Percentiles rank a stretch among this genome's conserved stretches.
These are phyloP conservation scores for Theileria luwenshuni DNA, from an alignment of 169 alveolate genomes.

Conservation along the genomic window DNA sequence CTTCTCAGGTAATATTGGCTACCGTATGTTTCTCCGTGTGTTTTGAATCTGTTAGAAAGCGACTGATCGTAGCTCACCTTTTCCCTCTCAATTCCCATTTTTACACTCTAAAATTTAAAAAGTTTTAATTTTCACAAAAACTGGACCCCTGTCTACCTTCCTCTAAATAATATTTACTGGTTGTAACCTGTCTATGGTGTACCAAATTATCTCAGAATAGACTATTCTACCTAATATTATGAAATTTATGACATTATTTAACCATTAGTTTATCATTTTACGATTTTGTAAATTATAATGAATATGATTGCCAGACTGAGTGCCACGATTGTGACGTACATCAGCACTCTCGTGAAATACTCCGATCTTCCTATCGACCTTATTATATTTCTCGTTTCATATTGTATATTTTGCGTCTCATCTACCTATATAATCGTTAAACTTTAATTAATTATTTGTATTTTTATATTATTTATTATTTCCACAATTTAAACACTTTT, in stretches of 20 bases:
- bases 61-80: slow-evolving; percentile 19
- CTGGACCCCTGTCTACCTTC: too few relatives aligned
- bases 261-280: not conserved
- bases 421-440: not conserved
- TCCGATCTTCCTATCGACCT: slow-evolving; percentile 64
- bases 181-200: slow-evolving; percentile 21
- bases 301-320: slow-evolving; percentile 48
- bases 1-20: slow-evolving; percentile 59
- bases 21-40: slow-evolving; percentile 45
- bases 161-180: too few relatives aligned
- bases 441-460: not conserved
- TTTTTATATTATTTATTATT: too few relatives aligned
- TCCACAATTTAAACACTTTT: not conserved
- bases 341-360: slow-evolving; percentile 55
- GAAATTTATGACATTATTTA: not conserved
- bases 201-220: not conserved
- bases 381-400: slow-evolving; percentile 54
- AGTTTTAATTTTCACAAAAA: too few relatives aligned
- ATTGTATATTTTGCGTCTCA: slow-evolving; percentile 53
- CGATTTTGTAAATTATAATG: slow-evolving; percentile 33
- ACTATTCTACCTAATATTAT: too few relatives aligned
- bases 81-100: slow-evolving; percentile 17
- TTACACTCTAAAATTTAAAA: not conserved
- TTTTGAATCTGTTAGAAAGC: slow-evolving; percentile 45
- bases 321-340: slow-evolving; percentile 56